Evolutionary conservation across 305 asterid species (phyloP).

Genomic region (Fraxinus nigra): DNA sequence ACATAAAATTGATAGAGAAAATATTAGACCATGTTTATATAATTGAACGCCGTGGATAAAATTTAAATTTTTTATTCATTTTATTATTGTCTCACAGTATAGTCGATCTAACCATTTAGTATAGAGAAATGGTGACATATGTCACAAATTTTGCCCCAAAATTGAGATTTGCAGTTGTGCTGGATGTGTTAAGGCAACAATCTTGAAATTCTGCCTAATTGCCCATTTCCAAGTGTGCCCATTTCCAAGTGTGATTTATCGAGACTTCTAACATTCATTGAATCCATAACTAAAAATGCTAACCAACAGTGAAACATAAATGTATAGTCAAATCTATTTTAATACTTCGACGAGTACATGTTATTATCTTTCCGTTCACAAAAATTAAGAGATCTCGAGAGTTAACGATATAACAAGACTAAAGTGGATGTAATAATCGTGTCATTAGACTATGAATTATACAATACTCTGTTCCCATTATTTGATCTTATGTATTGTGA

Average conservation of each 20-base stretch:
- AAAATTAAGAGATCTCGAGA: background rate
- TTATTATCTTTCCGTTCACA: background rate
- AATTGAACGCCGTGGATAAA: background rate
- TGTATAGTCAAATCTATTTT: background rate
- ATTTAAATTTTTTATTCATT: background rate
- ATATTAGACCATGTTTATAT: background rate
- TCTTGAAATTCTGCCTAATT: background rate
- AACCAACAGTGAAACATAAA: too few relatives aligned
- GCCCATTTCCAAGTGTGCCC: background rate
- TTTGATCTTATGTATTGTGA: background rate
- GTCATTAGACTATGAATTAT: background rate
- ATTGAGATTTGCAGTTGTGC: background rate
- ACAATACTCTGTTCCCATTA: background rate
- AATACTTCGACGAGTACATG: background rate
- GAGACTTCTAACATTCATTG: background rate
- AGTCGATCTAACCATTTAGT: background rate
- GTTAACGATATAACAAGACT: background rate
- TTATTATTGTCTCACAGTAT: background rate
- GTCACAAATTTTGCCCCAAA: background rate
- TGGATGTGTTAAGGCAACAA: background rate
- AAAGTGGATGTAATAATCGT: background rate
- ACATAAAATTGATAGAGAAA: background rate
- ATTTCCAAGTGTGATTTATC: background rate
- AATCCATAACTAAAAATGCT: too few relatives aligned
- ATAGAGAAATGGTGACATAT: background rate